These are phyloP conservation scores for Candida pseudofarinosa DNA, from an alignment of 805 yeast genomes.

Conservation along the genomic window DNA sequence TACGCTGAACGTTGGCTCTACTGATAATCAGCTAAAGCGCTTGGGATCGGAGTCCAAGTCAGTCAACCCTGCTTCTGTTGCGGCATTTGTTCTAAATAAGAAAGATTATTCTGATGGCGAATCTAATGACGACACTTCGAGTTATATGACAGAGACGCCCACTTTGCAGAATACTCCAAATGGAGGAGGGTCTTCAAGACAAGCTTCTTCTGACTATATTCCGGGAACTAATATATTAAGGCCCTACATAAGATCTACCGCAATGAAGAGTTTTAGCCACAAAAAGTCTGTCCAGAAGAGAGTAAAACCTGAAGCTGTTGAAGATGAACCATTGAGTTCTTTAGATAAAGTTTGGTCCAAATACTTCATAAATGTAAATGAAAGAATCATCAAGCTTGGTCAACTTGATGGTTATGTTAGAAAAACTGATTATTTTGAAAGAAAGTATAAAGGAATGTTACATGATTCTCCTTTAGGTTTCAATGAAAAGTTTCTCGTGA, in stretches of 20 bases:
- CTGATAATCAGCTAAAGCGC: constrained; percentile 11
- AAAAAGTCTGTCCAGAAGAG: constrained; percentile 20
- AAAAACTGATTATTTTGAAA: constrained; percentile 50
- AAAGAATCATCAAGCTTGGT: constrained; percentile 57
- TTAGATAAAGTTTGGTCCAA: constrained; percentile 58
- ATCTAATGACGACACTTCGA: not conserved
- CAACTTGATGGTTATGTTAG: constrained; percentile 45
- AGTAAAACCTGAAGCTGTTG: constrained; percentile 26
- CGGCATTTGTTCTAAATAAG: constrained; percentile 36
- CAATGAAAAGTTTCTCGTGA: constrained; percentile 16
- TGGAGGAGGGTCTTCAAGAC: constrained; percentile 6
- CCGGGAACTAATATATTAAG: constrained; percentile 59
- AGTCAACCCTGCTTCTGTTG: constrained; percentile 36
- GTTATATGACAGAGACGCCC: not conserved
- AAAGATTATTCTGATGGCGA: constrained; percentile 11
- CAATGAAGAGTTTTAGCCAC: constrained; percentile 19
- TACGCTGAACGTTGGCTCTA: constrained; percentile 3
- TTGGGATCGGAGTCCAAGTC: constrained; percentile 4
- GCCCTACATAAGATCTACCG: constrained; percentile 31
- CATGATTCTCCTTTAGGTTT: constrained; percentile 56
- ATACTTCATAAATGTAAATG: constrained; percentile 52
- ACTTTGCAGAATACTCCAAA: not conserved
- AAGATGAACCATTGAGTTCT: constrained; percentile 45
- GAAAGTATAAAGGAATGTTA: constrained; percentile 51
- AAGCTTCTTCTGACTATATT: constrained; percentile 43